Conservation (phyloP, 495 filamentous ascomycete species). For the Delitschia confertaspora region DNA sequence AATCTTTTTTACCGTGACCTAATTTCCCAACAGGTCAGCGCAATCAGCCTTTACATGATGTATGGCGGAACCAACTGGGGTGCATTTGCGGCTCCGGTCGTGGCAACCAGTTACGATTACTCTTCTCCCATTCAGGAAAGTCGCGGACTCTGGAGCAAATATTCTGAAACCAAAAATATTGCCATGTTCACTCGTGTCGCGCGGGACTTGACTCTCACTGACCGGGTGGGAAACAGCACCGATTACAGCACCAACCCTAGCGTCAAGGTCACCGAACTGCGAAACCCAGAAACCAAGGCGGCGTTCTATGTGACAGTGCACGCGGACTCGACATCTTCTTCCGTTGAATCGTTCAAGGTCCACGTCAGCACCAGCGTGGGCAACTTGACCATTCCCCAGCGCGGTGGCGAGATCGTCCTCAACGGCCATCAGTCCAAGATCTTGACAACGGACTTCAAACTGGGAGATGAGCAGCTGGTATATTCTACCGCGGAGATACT, state of each 20-base stretch:
- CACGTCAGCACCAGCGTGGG: slow-evolving; percentile 48
- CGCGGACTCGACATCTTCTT: slow-evolving; percentile 38
- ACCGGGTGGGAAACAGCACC: slow-evolving; percentile 51
- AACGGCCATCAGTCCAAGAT: slow-evolving; percentile 56
- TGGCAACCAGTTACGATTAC: slow-evolving; percentile 51
- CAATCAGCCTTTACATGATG: slow-evolving; percentile 43
- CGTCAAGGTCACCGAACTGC: slow-evolving; percentile 43
- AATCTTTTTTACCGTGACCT: slow-evolving; percentile 53
- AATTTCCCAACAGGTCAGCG: slow-evolving; percentile 40
- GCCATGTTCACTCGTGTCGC: slow-evolving; percentile 48
- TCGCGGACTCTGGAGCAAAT: slow-evolving; percentile 49
- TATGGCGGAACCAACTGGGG: slow-evolving; percentile 55
- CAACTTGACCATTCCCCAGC: slow-evolving; percentile 39
- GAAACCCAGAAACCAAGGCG: slow-evolving; percentile 47
- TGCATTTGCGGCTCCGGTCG: slow-evolving; percentile 29
- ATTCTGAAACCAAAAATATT: slow-evolving; percentile 52
- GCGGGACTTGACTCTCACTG: slow-evolving; percentile 44
- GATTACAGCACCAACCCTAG: slow-evolving; percentile 43
- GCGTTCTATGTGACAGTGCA: slow-evolving; percentile 52
- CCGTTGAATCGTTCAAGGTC: slow-evolving; percentile 44
- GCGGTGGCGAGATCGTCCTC: slow-evolving; percentile 39
- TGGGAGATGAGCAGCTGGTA: slow-evolving; percentile 43
- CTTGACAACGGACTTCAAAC: slow-evolving; percentile 48
- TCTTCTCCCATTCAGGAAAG: slow-evolving; percentile 51
- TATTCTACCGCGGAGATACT: slow-evolving; percentile 55